A percentile compares a stretch with the other conserved stretches of the same genome.
Evolutionary conservation across 805 yeast genomes (phyloP).

Genomic region (Wickerhamomyces silvicola): DNA sequence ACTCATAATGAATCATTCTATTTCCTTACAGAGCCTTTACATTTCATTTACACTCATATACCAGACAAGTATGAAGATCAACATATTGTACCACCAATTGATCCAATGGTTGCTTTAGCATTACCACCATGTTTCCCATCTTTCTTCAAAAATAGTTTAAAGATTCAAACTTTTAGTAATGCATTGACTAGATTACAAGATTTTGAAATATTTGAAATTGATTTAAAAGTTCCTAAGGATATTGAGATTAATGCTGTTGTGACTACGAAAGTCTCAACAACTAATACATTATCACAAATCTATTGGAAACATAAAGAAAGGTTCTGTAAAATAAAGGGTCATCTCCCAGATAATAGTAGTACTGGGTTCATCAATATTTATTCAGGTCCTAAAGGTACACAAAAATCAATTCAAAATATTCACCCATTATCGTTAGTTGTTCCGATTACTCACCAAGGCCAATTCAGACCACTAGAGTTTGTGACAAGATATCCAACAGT

Average conservation of each 20-base stretch:
- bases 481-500: constrained; percentile 70
- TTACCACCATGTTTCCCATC: constrained; percentile 86
- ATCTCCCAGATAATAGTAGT: constrained; percentile 60
- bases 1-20: constrained; percentile 44
- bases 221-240: constrained; percentile 61
- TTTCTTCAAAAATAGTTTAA: constrained; percentile 53
- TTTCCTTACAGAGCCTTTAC: constrained; percentile 71
- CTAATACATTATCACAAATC: constrained; percentile 68
- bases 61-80: constrained; percentile 78
- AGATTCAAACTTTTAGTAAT: constrained; percentile 64
- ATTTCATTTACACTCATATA: constrained; percentile 76
- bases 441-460: constrained; percentile 70
- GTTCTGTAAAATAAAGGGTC: constrained; percentile 71
- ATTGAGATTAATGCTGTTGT: constrained; percentile 63
- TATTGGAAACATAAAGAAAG: constrained; percentile 63
- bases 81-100: constrained; percentile 80
- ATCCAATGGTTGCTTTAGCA: constrained; percentile 67
- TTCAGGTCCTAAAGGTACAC: constrained; percentile 59
- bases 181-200: constrained; percentile 69
- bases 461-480: constrained; percentile 55
- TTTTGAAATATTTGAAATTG: constrained; percentile 74
- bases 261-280: constrained; percentile 34
- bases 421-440: constrained; percentile 70
- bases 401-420: constrained; percentile 46
- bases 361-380: constrained; percentile 73